Evolutionary conservation across 441 rosid genomes (phyloP).

Genomic region (Populus hybrid): DNA sequence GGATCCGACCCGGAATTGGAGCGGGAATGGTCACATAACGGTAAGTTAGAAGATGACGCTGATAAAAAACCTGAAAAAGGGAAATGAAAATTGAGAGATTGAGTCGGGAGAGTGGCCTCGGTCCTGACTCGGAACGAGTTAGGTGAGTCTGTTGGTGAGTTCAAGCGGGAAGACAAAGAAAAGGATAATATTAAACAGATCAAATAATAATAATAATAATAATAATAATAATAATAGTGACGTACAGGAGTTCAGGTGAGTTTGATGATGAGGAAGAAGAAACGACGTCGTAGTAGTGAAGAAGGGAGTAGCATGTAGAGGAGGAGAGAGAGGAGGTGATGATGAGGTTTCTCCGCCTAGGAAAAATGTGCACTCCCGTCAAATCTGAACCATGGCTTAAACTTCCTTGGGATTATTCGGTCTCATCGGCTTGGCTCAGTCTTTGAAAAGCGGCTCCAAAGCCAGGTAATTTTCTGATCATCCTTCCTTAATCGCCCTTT

Average conservation of each 20-base stretch:
- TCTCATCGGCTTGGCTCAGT: slow-evolving; percentile 49
- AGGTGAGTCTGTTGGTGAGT: slow-evolving; percentile 33
- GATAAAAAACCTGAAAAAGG: slow-evolving; percentile 4
- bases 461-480: slow-evolving; percentile 39
- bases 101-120: slow-evolving; percentile 17
- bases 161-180: slow-evolving; percentile 32
- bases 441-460: slow-evolving; percentile 47
- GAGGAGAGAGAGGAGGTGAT: slow-evolving; percentile 43
- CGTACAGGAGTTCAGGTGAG: slow-evolving; percentile 48
- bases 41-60: slow-evolving; percentile 19
- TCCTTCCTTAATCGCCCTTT: background rate
- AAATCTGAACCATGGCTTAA: slow-evolving; percentile 39
- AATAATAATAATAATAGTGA: slow-evolving; percentile 40
- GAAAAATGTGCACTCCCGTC: slow-evolving; percentile 31
- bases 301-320: slow-evolving; percentile 33
- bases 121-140: slow-evolving; percentile 25
- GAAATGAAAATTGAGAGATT: slow-evolving; percentile 3
- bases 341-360: slow-evolving; percentile 53
- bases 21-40: slow-evolving; percentile 32
- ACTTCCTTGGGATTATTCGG: slow-evolving; percentile 33
- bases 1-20: slow-evolving; percentile 23
- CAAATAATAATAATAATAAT: slow-evolving; percentile 12
- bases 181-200: background rate
- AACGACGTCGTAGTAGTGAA: slow-evolving; percentile 24
- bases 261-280: slow-evolving; percentile 34